phyloP scores from a whole-genome alignment of 768 basidiomycete species.

The Mycena metata region DNA sequence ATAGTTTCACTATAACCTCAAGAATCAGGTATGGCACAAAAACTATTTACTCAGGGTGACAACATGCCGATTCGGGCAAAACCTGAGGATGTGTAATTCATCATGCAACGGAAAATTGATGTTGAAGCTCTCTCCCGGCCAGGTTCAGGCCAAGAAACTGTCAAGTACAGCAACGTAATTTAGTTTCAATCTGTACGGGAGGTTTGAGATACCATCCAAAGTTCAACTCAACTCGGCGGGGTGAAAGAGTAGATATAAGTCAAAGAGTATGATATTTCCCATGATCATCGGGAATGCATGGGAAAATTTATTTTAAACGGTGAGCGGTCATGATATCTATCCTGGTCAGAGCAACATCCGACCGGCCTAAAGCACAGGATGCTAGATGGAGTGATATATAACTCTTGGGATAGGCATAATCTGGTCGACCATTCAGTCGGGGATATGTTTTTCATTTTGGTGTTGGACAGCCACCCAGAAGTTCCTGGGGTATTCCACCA shows the following conservation, averaged over 20 bases:
- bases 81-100: conserved; percentile 14
- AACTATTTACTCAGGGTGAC: conserved; percentile 11
- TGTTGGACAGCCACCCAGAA: too few relatives aligned
- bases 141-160: conserved; percentile 12
- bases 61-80: conserved; percentile 26
- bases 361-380: too few relatives aligned
- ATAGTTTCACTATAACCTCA: too few relatives aligned
- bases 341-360: too few relatives aligned
- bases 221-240: conserved; percentile 12
- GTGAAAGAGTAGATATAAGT: not conserved
- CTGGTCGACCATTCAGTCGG: too few relatives aligned
- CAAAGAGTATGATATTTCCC: conserved; percentile 6
- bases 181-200: conserved; percentile 6
- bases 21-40: too few relatives aligned
- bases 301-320: conserved; percentile 1
- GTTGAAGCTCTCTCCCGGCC: conserved; percentile 10
- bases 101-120: conserved; percentile 11
- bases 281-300: conserved; percentile 11
- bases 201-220: conserved; percentile 10
- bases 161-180: conserved; percentile 16
- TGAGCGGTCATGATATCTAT: conserved; percentile 15
- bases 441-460: too few relatives aligned
- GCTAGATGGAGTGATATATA: too few relatives aligned
- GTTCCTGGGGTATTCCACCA: too few relatives aligned
- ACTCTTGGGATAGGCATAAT: too few relatives aligned